Conservation (phyloP, 1,284 basidiomycete species). For the Pseudozyma sp. region DNA sequence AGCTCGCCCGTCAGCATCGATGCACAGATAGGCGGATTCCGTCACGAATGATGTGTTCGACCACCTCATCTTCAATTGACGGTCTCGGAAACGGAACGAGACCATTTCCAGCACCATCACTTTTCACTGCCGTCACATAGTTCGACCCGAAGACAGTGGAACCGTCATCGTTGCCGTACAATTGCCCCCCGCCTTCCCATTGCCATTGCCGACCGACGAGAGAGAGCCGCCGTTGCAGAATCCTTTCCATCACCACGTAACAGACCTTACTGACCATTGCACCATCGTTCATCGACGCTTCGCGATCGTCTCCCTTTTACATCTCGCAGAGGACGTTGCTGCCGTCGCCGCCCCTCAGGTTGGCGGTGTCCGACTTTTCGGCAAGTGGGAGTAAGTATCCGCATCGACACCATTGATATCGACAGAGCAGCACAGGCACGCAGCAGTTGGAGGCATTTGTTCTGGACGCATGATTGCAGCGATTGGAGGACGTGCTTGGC, state of each 20-base stretch:
- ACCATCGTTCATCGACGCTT: neutral
- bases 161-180: slow-evolving; percentile 1
- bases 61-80: too few species aligned
- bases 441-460: neutral
- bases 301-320: slow-evolving; percentile 15
- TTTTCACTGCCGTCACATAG: too few species aligned
- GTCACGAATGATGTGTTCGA: too few species aligned
- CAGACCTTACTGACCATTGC: slow-evolving; percentile 33
- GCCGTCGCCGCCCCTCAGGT: slow-evolving; percentile 62
- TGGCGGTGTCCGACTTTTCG: slow-evolving; percentile 67
- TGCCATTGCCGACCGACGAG: neutral
- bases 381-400: slow-evolving; percentile 65
- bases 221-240: slow-evolving; percentile 20
- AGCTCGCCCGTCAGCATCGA: too few species aligned
- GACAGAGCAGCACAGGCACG: slow-evolving; percentile 16
- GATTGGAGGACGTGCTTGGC: neutral
- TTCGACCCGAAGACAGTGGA: neutral
- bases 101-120: too few species aligned
- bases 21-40: too few species aligned
- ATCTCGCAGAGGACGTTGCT: slow-evolving; percentile 65
- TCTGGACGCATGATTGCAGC: neutral
- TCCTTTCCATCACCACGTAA: neutral
- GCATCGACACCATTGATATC: neutral
- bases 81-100: too few species aligned
- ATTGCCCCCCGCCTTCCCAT: slow-evolving; percentile 1